Evolutionary conservation across 179 eudicot genomes (phyloP), one percentile per base, ranked within the genome.

Genomic region (Silene coronaria): DNA sequence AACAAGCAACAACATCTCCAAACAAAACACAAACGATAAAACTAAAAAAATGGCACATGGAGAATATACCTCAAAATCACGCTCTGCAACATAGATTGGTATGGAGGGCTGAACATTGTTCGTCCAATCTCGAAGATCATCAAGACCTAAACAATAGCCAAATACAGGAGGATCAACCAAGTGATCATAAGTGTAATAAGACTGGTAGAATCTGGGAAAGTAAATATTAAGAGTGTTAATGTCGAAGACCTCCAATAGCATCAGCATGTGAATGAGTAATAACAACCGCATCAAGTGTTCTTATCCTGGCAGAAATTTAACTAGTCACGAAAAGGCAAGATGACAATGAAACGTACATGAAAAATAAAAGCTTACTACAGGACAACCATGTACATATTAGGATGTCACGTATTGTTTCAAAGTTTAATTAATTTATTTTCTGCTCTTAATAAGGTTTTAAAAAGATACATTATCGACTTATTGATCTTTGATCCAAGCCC

Each of bases 181-280:
- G 62, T 48, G 62, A 60, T 23, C 64, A 59, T 17, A 42, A 57
- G 64, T 53, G 45, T 22, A 42, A 17, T 9, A 60, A 45, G 62
- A 74, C 32, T 67, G 60, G 58, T 62, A 17, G 45, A 76, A 79
- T 75, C 46, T 75, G 67, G 78, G 26, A 71, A 71, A 65, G 75
- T n/a, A 80, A 84, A 51, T 46, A 67, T 32, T 42, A 57, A 60
- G 67, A 70, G 83, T 79, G 67, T 79, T 83, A 63, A 76, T 67
- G 84, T 71, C 81, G 76, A 82, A 84, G 88, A 96, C 98, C 98
- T 96, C 99, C 98, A 85, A 96, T 93, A 73, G 99, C 97, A 83
- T 93, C 99, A 86, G 98, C 99, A 89, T 96, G 99, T 78, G 99
- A 96, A 88, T 96, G 99, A 83, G 99, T 96, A 82, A 91, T 90